Evolutionary conservation across 441 rosid genomes (phyloP).

Genomic region (Corymbia calophylla): DNA sequence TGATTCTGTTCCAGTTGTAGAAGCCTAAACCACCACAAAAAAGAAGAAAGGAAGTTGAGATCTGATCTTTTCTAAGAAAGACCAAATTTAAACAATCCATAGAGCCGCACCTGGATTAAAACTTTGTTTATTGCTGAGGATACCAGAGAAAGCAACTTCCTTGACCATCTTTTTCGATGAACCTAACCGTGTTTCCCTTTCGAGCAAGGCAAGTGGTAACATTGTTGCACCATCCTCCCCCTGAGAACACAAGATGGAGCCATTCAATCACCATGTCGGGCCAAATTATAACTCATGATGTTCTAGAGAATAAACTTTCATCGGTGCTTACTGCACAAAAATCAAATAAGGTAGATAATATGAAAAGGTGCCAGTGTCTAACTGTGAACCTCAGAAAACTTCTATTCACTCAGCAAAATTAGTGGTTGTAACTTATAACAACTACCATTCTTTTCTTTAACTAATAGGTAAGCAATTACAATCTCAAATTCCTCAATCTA

Average conservation of each 20-base stretch:
- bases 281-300: not conserved
- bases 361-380: not conserved
- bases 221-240: conserved; percentile 90
- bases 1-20: conserved; percentile 3
- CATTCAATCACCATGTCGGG: not conserved
- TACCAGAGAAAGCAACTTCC: conserved; percentile 68
- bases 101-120: not conserved
- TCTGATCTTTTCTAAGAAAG: not conserved
- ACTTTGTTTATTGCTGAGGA: not conserved
- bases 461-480: not conserved
- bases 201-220: conserved; percentile 39
- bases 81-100: not conserved
- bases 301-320: not conserved
- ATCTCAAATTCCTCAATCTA: not conserved
- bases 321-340: not conserved
- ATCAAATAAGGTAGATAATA: not conserved
- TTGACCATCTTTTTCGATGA: conserved; percentile 54
- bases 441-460: not conserved
- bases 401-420: not conserved
- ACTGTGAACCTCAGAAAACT: not conserved
- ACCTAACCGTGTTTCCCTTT: conserved; percentile 38
- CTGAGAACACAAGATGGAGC: conserved; percentile 12
- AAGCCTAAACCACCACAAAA: not conserved
- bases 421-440: not conserved
- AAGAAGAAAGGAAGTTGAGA: not conserved